Percentiles rank a stretch among this genome's conserved stretches.
Evolutionary conservation across 768 basidiomycete genomes (phyloP).

Genomic region (Russula foetens): DNA sequence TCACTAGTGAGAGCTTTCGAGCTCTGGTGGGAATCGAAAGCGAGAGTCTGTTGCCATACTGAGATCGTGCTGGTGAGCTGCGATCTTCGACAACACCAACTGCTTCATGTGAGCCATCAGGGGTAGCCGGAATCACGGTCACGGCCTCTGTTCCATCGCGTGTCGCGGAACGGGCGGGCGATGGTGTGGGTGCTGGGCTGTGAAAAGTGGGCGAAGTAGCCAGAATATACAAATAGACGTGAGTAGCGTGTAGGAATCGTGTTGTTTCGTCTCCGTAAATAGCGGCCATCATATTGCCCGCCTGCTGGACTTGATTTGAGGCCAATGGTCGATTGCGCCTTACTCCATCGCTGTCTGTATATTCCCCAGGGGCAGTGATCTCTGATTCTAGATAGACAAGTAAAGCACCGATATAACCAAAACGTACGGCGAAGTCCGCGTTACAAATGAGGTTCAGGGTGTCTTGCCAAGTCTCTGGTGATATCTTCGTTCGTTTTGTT

Average conservation of each 20-base stretch:
- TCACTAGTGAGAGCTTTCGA: constrained; percentile 49
- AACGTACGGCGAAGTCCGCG: constrained; percentile 63
- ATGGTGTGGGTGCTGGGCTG: constrained; percentile 33
- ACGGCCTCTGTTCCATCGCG: constrained; percentile 16
- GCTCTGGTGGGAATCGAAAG: constrained; percentile 40
- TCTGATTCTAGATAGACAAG: constrained; percentile 71
- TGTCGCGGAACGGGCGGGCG: constrained; percentile 28
- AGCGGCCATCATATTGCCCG: constrained; percentile 37
- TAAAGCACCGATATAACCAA: constrained; percentile 68
- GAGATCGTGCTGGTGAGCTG: constrained; percentile 28
- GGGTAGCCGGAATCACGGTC: constrained; percentile 16
- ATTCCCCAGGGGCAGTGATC: constrained; percentile 55
- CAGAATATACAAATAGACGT: constrained; percentile 75
- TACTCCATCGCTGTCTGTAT: constrained; percentile 37
- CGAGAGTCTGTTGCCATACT: constrained; percentile 40
- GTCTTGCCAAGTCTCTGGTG: constrained; percentile 87
- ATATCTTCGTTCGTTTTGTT: constrained; percentile 57
- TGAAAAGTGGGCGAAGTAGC: constrained; percentile 58
- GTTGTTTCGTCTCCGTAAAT: constrained; percentile 55
- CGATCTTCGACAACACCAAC: constrained; percentile 26
- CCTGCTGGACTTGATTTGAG: constrained; percentile 44
- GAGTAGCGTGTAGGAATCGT: constrained; percentile 70
- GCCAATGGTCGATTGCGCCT: constrained; percentile 38
- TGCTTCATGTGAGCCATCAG: constrained; percentile 27
- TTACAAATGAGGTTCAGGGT: constrained; percentile 82